phyloP scores from a whole-genome alignment of 805 yeast species.

The Candida loeiensis region DNA sequence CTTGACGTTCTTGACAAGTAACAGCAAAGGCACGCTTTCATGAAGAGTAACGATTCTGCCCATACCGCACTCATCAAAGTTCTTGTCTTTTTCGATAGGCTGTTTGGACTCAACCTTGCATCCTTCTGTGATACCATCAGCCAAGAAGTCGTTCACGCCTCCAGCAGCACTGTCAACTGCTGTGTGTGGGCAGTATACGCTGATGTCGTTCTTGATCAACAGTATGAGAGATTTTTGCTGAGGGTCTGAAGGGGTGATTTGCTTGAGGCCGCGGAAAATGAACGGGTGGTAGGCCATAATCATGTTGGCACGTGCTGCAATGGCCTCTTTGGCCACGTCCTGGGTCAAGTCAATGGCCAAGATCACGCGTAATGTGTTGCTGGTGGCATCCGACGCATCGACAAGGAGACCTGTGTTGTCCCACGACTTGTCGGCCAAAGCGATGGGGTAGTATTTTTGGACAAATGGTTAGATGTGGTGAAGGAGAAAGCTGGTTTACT shows the following conservation, averaged over 20 bases:
- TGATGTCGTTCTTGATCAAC: slow-evolving; percentile 70
- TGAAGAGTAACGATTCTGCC: slow-evolving; percentile 64
- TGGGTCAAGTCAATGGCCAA: slow-evolving; percentile 84
- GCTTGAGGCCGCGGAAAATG: slow-evolving; percentile 83
- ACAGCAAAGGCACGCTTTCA: slow-evolving; percentile 39
- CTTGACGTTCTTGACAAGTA: slow-evolving; percentile 53
- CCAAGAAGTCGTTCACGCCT: slow-evolving; percentile 96
- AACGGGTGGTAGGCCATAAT: slow-evolving; percentile 91
- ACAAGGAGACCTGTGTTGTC: slow-evolving; percentile 92
- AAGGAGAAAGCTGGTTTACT: slow-evolving; percentile 25
- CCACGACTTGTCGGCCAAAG: slow-evolving; percentile 85
- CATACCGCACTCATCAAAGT: slow-evolving; percentile 65
- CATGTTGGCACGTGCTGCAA: slow-evolving; percentile 48
- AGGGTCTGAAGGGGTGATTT: slow-evolving; percentile 59
- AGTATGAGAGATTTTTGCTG: slow-evolving; percentile 77
- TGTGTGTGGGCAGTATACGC: slow-evolving; percentile 95
- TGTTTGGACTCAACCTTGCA: slow-evolving; percentile 24
- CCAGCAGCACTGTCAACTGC: slow-evolving; percentile 87
- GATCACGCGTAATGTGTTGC: slow-evolving; percentile 38
- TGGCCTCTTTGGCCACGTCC: slow-evolving; percentile 82
- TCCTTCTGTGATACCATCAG: slow-evolving; percentile 46
- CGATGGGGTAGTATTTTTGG: slow-evolving; percentile 74
- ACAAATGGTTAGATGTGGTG: slow-evolving; percentile 33
- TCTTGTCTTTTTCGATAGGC: slow-evolving; percentile 44
- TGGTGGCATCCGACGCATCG: slow-evolving; percentile 49